Conservation (phyloP, 2,329 filamentous ascomycete genomes). For the Calonectria pteridis region DNA sequence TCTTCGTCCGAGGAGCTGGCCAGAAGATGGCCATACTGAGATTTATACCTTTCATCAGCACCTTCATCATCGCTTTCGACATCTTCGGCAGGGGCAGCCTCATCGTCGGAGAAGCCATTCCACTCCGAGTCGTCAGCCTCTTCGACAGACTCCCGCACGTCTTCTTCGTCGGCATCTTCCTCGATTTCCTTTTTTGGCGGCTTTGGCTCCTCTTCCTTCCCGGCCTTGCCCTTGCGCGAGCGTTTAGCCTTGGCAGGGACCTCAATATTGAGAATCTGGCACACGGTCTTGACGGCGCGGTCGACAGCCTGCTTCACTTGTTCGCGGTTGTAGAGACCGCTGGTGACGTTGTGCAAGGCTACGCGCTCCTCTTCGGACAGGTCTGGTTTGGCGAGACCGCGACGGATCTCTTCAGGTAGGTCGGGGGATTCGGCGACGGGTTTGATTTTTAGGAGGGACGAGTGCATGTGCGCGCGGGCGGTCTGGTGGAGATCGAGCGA, state of each 20-base stretch:
- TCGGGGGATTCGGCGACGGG: conserved; percentile 63
- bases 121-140: conserved; percentile 50
- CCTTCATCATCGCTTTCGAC: conserved; percentile 42
- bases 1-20: conserved; percentile 58
- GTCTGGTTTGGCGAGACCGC: conserved; percentile 62
- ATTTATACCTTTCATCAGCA: conserved; percentile 50
- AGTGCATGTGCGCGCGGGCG: conserved; percentile 67
- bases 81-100: conserved; percentile 28
- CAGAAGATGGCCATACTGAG: conserved; percentile 61
- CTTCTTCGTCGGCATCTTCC: conserved; percentile 34
- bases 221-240: conserved; percentile 48
- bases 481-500: conserved; percentile 70
- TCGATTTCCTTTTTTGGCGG: conserved; percentile 30
- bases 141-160: conserved; percentile 36
- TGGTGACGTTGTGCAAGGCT: conserved; percentile 71
- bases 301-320: conserved; percentile 64
- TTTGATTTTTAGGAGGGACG: conserved; percentile 67
- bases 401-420: conserved; percentile 62
- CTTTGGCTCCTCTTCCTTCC: conserved; percentile 47
- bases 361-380: conserved; percentile 64
- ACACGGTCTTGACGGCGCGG: conserved; percentile 63
- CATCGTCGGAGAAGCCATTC: conserved; percentile 51
- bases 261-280: conserved; percentile 61
- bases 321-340: conserved; percentile 65
- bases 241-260: conserved; percentile 57